Conservation (phyloP, 192 early-diverging fungal genomes). For the Linnemannia elongata region DNA sequence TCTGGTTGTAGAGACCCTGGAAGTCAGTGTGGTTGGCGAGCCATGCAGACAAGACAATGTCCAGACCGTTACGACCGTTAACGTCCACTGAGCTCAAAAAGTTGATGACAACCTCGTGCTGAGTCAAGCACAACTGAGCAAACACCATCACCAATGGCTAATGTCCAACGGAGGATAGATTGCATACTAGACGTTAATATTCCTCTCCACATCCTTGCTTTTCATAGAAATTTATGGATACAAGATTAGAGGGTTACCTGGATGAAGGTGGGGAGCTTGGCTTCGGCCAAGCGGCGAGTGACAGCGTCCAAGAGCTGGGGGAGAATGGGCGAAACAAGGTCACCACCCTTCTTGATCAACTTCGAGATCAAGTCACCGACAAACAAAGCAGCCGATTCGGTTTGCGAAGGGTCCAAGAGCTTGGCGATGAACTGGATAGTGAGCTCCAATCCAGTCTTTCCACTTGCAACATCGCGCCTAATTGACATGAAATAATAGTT, state of each 20-base stretch:
- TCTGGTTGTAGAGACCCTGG: slow-evolving; percentile 86
- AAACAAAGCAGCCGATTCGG: slow-evolving; percentile 88
- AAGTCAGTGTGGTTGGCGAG: slow-evolving; percentile 87
- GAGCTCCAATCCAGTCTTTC: slow-evolving; percentile 81
- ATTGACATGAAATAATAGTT: background rate
- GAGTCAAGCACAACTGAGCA: slow-evolving; percentile 83
- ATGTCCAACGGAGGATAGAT: background rate
- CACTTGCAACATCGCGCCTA: slow-evolving; percentile 57
- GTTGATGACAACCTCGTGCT: slow-evolving; percentile 78
- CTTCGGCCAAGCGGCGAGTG: slow-evolving; percentile 74
- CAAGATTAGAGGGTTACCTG: slow-evolving; percentile 62
- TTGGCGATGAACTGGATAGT: slow-evolving; percentile 86
- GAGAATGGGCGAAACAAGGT: slow-evolving; percentile 72
- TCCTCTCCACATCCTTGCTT: too few relatives aligned
- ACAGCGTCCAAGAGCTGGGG: slow-evolving; percentile 87
- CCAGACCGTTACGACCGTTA: slow-evolving; percentile 76
- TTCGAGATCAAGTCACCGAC: slow-evolving; percentile 92
- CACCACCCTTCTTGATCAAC: slow-evolving; percentile 86
- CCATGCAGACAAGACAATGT: slow-evolving; percentile 84
- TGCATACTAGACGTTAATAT: background rate
- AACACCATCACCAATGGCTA: slow-evolving; percentile 89
- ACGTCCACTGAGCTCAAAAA: slow-evolving; percentile 76
- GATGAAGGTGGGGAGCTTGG: slow-evolving; percentile 84
- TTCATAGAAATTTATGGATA: background rate
- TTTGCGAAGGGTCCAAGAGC: slow-evolving; percentile 78